Evolutionary conservation across 305 asterid species (phyloP), one percentile per base, ranked within the genome.

Genomic region (Petunia hybrid): DNA sequence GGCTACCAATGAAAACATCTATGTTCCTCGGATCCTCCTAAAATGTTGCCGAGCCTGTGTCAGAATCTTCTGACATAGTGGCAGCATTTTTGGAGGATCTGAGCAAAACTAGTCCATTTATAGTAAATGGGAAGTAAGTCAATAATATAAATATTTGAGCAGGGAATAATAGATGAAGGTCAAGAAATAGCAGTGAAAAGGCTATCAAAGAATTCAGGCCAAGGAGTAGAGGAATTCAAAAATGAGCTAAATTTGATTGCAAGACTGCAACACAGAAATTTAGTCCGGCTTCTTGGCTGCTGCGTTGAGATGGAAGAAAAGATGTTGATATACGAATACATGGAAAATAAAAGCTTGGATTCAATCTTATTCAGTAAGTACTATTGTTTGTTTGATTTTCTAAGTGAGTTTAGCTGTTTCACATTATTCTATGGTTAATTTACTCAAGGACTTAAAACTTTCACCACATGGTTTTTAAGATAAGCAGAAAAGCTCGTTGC

Each of bases 271-370:
- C 99, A 95, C 42, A 86, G 98, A 67, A 95, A 95, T 67, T 94
- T 95, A 31, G 98, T 95, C 62, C 94, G 97, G 16, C 86, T 95
- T 22, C 88, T 93, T 4, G 99, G 99, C 7, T 93, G 95, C 80
- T 92, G 98, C 79, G 69, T 93, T 35, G 93, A 93, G 31, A 87
- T 88, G 96, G 95, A 90, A 86, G 99, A 95, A 88, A 92, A 95
- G 83, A 88, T 95, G 89, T 82, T 95, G 85, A 80, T 95, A 16
- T 95, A 95, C 3, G 99, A 95, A 88, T 92, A 93, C 85, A 84
- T 95, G 95, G 99, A 90, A 79, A 87, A 95, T 77, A 92, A 90
- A 83, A 92, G 99, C 88, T 88, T 95, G 7, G 99, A 95, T 85
- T 90, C 95, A 5, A 86, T 90, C 41, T 82, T 95, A 79, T 95